These are phyloP conservation scores for Schizochytrium sp. DNA, from an alignment of 108 stramenopile genomes.

Conservation along the genomic window DNA sequence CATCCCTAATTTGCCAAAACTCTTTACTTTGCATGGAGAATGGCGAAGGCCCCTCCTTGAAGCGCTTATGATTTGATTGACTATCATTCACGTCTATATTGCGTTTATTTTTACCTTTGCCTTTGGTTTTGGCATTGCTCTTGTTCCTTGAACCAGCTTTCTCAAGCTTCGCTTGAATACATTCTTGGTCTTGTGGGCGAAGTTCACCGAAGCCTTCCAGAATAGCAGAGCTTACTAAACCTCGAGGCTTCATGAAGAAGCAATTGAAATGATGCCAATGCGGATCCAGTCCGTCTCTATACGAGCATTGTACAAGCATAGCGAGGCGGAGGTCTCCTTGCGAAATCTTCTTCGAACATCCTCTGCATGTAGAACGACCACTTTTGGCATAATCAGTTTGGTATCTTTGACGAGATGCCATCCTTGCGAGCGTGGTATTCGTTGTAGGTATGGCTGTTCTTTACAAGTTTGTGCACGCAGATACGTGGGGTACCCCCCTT, in stretches of 20 bases:
- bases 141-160: not conserved
- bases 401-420: too few relatives aligned
- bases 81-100: too few relatives aligned
- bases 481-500: too few relatives aligned
- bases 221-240: not conserved
- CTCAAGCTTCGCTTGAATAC: not conserved
- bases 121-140: not conserved
- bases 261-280: conserved; percentile 60
- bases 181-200: conserved; percentile 17
- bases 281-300: conserved; percentile 54
- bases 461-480: too few relatives aligned
- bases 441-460: too few relatives aligned
- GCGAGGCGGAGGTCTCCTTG: not conserved
- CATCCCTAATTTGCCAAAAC: conserved; percentile 43
- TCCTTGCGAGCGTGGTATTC: too few relatives aligned
- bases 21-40: conserved; percentile 28
- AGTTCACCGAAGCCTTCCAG: conserved; percentile 28
- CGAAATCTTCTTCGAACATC: not conserved
- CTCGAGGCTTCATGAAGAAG: conserved; percentile 58
- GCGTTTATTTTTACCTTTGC: too few relatives aligned
- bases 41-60: not conserved
- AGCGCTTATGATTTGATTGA: too few relatives aligned
- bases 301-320: not conserved
- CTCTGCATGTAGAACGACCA: not conserved
- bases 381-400: conserved; percentile 56